Conservation (phyloP, 2,329 filamentous ascomycete genomes). For the Nothopassalora personata region DNA sequence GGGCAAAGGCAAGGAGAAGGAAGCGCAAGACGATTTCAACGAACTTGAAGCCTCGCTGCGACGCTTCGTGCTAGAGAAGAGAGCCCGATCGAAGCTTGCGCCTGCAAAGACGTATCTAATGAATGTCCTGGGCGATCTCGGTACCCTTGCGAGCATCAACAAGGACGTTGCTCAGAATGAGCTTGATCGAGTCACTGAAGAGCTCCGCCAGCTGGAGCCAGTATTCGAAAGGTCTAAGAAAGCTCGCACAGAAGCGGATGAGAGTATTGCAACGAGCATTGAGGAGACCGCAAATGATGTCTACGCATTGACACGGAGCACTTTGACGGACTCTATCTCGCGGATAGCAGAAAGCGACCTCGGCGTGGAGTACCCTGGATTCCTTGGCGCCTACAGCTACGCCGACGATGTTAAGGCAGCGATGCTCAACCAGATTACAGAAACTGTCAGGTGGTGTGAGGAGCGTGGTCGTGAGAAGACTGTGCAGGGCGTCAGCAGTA, state of each 20-base stretch:
- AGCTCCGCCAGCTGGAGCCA: conserved; percentile 78
- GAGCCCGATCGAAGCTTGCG: conserved; percentile 88
- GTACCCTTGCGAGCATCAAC: conserved; percentile 79
- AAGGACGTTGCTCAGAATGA: conserved; percentile 80
- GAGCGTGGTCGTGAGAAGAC: conserved; percentile 76
- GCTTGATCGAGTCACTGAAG: conserved; percentile 72
- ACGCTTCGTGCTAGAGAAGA: conserved; percentile 91
- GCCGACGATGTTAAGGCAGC: conserved; percentile 88
- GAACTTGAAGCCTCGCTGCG: conserved; percentile 81
- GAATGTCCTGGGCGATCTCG: conserved; percentile 84
- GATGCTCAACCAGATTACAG: conserved; percentile 82
- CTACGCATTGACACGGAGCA: conserved; percentile 74
- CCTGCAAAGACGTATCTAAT: conserved; percentile 92
- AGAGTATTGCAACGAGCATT: conserved; percentile 74
- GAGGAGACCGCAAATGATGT: conserved; percentile 81
- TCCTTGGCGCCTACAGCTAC: conserved; percentile 81
- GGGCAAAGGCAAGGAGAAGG: conserved; percentile 69
- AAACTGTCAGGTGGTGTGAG: conserved; percentile 73
- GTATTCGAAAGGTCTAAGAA: conserved; percentile 78
- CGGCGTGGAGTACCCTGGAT: conserved; percentile 78
- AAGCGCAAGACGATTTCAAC: conserved; percentile 85
- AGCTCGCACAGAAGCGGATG: conserved; percentile 71
- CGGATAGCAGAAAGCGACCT: conserved; percentile 72
- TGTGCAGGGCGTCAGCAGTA: conserved; percentile 73
- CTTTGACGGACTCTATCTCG: conserved; percentile 68